Evolutionary conservation across 805 yeast genomes (phyloP), one percentile per base, ranked within the genome.

Genomic region (Wickerhamiella domercqiae): DNA sequence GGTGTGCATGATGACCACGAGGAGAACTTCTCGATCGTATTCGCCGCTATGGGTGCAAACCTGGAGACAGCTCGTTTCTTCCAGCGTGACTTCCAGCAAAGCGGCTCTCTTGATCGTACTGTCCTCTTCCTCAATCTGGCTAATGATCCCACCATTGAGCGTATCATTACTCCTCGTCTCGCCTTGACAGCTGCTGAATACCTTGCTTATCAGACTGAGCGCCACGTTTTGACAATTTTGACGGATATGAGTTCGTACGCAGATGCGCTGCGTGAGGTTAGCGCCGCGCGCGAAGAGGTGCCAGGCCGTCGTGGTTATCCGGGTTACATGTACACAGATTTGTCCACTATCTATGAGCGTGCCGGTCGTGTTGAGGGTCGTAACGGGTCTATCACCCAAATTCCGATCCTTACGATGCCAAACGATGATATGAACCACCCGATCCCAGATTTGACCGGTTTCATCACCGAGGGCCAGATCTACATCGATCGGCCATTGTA

Each of bases 231-330:
- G 65, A 90, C 97, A 38, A 87, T 90, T 55, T 73, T 90, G 59
- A 93, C 99, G 36, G 99, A 90, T 67, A 90, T 90, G 99, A 83
- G 96, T 20, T 90, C 98, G n/a, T 90, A 90, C 60, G 99, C 99
- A 29, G 99, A 90, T 62, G 99, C 99, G 29, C 69, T 90, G 58
- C 86, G 99, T 77, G 99, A 90, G 68, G 98, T 90, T 36, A 84
- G 96, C 46, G 98, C 99, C 44, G 99, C 99, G 35, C 84, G 99
- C 71, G 99, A 90, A 66, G 98, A 93, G 67, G 98, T 90, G 34
- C 98, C 98, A 59, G 99, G 99, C 71, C 84, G 99, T 74, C 84
- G 99, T 77, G 99, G 99, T 71, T 90, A 90, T 64, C 99, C 99
- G 47, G 99, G 99, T 80, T 90, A 90, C 64, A 90, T 90, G 99